Evolutionary conservation across 2,329 filamentous ascomycete species (phyloP).

Genomic region (Paecilomyces sp.): DNA sequence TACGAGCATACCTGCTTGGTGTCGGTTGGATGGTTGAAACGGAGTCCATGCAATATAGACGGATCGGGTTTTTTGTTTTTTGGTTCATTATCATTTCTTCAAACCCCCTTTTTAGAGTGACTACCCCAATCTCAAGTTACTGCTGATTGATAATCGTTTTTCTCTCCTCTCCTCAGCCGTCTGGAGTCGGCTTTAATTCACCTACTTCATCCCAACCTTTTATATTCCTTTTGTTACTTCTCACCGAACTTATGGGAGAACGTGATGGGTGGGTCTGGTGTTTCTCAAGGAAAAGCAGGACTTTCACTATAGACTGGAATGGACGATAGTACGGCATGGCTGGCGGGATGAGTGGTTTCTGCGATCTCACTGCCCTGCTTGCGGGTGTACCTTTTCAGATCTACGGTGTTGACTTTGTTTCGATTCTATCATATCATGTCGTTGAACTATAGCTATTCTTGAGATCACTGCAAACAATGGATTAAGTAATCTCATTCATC

Average conservation of each 20-base stretch:
- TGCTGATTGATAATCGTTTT: neutral
- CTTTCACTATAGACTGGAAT: neutral
- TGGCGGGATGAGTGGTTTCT: neutral
- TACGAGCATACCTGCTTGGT: constrained; percentile 27
- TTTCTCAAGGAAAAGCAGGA: neutral
- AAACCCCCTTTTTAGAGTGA: neutral
- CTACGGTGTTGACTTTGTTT: neutral
- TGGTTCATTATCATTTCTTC: constrained; percentile 7
- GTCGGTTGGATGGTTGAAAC: constrained; percentile 18
- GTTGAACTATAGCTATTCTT: neutral
- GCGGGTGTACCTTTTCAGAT: neutral
- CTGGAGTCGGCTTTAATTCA: neutral
- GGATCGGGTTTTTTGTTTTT: constrained; percentile 12
- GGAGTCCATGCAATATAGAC: constrained; percentile 17
- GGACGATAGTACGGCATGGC: neutral
- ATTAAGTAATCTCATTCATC: neutral
- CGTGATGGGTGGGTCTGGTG: neutral
- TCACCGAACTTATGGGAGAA: neutral
- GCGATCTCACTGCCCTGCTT: neutral
- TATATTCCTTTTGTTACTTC: neutral
- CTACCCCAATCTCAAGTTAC: neutral
- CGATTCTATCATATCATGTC: neutral
- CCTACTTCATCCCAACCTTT: neutral
- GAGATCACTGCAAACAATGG: neutral
- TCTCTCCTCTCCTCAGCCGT: neutral